Conservation (phyloP, 345 rosid species). For the Aethionema arabicum region DNA sequence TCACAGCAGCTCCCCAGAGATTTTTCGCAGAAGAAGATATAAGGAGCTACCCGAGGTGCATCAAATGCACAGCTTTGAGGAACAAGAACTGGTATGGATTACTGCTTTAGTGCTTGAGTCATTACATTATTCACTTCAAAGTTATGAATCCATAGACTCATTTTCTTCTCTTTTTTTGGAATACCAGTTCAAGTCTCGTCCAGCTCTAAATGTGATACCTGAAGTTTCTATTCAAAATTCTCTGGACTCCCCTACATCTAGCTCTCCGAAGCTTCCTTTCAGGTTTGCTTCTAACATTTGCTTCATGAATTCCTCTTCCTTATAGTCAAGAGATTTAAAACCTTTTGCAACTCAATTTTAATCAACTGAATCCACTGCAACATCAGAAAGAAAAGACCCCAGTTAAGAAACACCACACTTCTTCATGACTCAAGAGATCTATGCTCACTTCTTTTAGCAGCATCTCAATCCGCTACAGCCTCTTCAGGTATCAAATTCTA, state of each 20-base stretch:
- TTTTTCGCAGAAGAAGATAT: conserved; percentile 39
- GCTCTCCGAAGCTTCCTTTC: conserved; percentile 36
- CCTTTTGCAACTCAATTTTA: too few relatives aligned
- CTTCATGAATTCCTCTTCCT: not conserved
- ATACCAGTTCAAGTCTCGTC: conserved; percentile 19
- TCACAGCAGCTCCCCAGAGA: conserved; percentile 20
- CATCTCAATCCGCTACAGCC: conserved; percentile 21
- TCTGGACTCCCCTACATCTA: conserved; percentile 23
- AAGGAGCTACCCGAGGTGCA: conserved; percentile 33
- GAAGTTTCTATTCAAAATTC: conserved; percentile 16
- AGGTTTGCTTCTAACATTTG: conserved; percentile 26
- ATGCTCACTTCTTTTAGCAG: conserved; percentile 26
- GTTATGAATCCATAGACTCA: not conserved
- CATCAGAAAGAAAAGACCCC: conserved; percentile 26
- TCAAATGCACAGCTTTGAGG: conserved; percentile 26
- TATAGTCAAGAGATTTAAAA: not conserved
- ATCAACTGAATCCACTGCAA: not conserved
- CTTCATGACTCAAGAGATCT: conserved; percentile 17
- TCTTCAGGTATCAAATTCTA: conserved; percentile 26
- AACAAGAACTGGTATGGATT: conserved; percentile 26
- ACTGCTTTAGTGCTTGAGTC: not conserved
- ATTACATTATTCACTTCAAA: not conserved
- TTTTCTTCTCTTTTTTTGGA: conserved; percentile 9
- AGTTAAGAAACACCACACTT: conserved; percentile 12
- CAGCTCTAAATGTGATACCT: conserved; percentile 13